Evolutionary conservation across 2,329 filamentous ascomycete species (phyloP), one percentile per base, ranked within the genome.

Genomic region (Paraphaeosphaeria minitans): DNA sequence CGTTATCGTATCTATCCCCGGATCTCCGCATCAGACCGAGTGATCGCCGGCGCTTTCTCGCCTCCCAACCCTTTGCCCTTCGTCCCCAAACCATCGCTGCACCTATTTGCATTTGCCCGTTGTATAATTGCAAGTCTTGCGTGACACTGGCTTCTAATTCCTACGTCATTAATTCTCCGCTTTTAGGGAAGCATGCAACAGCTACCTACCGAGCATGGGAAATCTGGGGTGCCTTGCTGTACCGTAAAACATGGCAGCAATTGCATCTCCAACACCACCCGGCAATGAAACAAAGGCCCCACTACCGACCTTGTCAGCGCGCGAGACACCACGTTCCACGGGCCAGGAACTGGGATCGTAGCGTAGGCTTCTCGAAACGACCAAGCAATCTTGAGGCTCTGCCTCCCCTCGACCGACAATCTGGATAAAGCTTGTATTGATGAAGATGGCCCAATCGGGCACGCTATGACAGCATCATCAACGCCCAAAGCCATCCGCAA

Each of bases 361-460:
- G 45, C 53, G 41, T 24, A 42, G 35, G 48, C 24, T 35, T 49
- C 45, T 49, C 7, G 33, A 49, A 49, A 27, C 13, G 35, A 12
- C 19, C 24, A 33, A 46, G 45, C 24, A 49, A 50, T 55, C 35
- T 37, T 55, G 53, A 49, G 53, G 53, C 46, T 55, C 53, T 50
- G 45, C 22, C 50, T 55, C 53, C 53, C 53, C 53, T 55, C 53
- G 53, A 50, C 53, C 53, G 53, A 37, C 45, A 55, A 55, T 55
- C 21, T 55, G 53, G 53, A 59, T 61, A 59, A 61, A 53, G 50
- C 53, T 46, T 22, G n/a, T 35, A 50, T 59, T 37, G 29, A 57
- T 59, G 21, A n/a, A 45, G 43, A 14, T 59, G 29, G 42, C 47
- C 46, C 39, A 43, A 49, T 31, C 16, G 53, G 14, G 41, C 14